Base-by-base conservation (phyloP, 208 protist genomes). In the Trypanosoma theileri region DNA sequence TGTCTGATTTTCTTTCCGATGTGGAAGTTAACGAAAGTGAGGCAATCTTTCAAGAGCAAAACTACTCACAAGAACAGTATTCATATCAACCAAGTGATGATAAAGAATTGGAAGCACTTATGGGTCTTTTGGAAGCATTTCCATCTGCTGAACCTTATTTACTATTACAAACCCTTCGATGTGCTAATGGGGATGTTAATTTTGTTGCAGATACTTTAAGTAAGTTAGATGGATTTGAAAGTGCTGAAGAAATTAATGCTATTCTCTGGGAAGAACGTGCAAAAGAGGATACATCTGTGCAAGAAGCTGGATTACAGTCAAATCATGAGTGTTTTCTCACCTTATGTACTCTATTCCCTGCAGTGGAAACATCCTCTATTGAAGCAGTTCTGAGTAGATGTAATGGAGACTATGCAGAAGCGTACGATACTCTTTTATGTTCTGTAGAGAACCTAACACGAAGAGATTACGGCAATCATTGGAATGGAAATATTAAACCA, bases 281-380 rank as follows among this genome's bases (percentile, higher is more conserved):
- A 13, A 84, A 87, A 57, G 89, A 94, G 42, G 74, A 82, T 35
- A 41, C 52, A 22, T 71, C 16, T 4, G 61, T 77, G 56, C 41
- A 74, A 16, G 73, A 82, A 52, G 48, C 56, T 24, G 69, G 69
- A 59, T 35, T 58, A 19, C 59, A 63, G 8, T 68, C 71, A 1
- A 59, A 57, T 16, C 74, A 80, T 59, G 80, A 89, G 24, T 69
- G 52, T 19, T 56, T 93, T 17, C 72, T 95, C n/a, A 91, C 87
- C 12, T 81, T 95, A 0, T 75, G 80, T 53, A 59, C 69, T 21
- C 75, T 95, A 16, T 93, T 95, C 57, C 87, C 90, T 46, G 68
- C 53, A 0, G 41, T 81, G 19, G 85, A 92, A 14, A 63, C 72
- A 40, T 4, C 69, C 0, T 69, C 66, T 4, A 77, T 93, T 57